phyloP scores from a whole-genome alignment of 208 protist species.

The Porcisia hertigi region DNA sequence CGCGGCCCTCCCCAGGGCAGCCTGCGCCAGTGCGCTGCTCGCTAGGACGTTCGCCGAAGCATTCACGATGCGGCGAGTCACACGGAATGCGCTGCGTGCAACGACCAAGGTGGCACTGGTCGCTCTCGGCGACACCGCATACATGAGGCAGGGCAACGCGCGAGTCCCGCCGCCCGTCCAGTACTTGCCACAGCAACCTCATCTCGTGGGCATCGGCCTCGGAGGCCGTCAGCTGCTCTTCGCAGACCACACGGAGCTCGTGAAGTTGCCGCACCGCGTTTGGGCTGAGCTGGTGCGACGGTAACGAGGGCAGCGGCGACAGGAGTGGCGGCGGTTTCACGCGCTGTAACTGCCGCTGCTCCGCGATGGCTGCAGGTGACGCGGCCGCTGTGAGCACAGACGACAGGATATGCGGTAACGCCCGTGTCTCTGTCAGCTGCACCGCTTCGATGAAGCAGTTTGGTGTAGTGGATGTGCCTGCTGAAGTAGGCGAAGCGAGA shows the following conservation, averaged over 20 bases:
- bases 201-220: slow-evolving; percentile 2
- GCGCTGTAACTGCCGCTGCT: background rate
- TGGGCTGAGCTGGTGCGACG: slow-evolving; percentile 10
- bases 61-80: too few relatives aligned
- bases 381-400: background rate
- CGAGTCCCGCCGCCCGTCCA: slow-evolving; percentile 20
- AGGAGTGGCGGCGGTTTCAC: background rate
- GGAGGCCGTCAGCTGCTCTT: slow-evolving; percentile 4
- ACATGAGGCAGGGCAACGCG: slow-evolving; percentile 9
- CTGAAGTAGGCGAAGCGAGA: background rate
- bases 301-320: background rate
- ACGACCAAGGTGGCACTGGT: background rate
- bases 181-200: slow-evolving; percentile 20
- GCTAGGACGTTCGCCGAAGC: background rate
- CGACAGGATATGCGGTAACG: background rate
- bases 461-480: background rate
- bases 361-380: background rate
- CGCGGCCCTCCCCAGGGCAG: background rate
- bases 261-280: slow-evolving; percentile 20
- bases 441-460: background rate
- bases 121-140: slow-evolving; percentile 20
- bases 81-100: background rate
- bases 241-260: slow-evolving; percentile 7
- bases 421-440: background rate
- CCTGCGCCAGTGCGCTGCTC: background rate